Evolutionary conservation across 805 yeast species (phyloP), one percentile per base, ranked within the genome.

Genomic region (Ascoidea tarda): DNA sequence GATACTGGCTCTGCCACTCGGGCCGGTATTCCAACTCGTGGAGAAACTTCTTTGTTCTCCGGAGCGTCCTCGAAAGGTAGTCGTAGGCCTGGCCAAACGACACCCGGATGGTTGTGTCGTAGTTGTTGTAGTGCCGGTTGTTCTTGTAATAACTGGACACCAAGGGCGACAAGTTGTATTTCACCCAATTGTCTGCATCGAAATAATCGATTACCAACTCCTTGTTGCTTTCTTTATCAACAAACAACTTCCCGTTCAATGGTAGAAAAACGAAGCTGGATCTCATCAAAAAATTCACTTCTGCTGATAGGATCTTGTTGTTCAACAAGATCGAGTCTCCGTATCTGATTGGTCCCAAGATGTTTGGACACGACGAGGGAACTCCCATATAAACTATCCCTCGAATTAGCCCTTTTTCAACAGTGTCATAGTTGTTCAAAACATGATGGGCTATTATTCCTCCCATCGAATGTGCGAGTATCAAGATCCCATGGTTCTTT

Each of bases 401-500:
- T 55, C 90, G 72, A 60, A 90, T 76, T 47, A 88, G 64, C 12
- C 75, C 67, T 0, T 96, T 89, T 54, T 79, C 75, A 21, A 21
- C 28, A 2, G 28, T 21, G 28, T 21, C 28, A 3, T 21, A 21
- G 51, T 69, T 69, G 52, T 83, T 84, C 73, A 90, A 69, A 0
- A 84, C 87, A 53, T 84, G 82, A 62, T 88, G 96, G 0, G 95
- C 80, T 5, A 90, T 75, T 42, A 90, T 63, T 0, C 97, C 97
- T 51, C 97, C 97, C 96, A 90, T 89, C 0, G 96, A 88, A 64
- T 90, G 97, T 0, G 93, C 93, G 51, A 90, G 78, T 1, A 90
- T 79, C 32, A 83, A 67, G 0, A 82, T 75, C 10, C 86, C 88
- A 55, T 76, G 75, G 16, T 78, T 79, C 0, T 76, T 76, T 8